Conservation (phyloP, 176 grass and related monocot species). For the Aegilops sharonensis region DNA sequence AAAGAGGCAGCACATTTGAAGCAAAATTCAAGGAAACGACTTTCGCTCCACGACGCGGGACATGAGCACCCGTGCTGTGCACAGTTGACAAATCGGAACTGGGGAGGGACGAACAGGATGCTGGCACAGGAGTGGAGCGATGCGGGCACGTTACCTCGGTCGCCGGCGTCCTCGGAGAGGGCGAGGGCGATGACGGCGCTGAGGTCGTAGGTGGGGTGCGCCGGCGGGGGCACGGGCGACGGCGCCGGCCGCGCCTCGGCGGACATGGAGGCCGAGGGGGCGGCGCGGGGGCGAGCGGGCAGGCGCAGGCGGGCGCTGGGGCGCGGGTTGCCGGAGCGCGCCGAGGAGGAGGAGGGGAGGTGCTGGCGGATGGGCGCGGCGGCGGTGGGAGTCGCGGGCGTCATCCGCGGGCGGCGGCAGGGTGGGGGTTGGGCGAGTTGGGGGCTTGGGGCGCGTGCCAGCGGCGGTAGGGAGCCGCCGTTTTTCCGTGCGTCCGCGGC, state of each 20-base stretch:
- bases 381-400: conserved; percentile 23
- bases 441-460: neutral
- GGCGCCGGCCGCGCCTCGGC: conserved; percentile 11
- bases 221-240: conserved; percentile 53
- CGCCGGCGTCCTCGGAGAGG: conserved; percentile 92
- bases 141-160: conserved; percentile 49
- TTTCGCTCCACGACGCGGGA: no score
- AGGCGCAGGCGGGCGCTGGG: neutral
- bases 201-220: conserved; percentile 91
- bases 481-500: neutral
- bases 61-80: no score
- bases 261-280: conserved; percentile 9
- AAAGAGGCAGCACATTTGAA: no score
- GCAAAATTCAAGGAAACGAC: no score
- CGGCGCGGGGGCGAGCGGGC: conserved; percentile 7
- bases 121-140: no score
- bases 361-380: neutral
- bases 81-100: no score
- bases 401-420: neutral
- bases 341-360: conserved; percentile 10
- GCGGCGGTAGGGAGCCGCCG: neutral
- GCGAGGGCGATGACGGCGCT: conserved; percentile 76
- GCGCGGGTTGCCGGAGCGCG: neutral
- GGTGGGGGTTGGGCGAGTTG: neutral
- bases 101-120: no score